Evolutionary conservation across 345 rosid species (phyloP).

Genomic region (Kernera saxatilis): DNA sequence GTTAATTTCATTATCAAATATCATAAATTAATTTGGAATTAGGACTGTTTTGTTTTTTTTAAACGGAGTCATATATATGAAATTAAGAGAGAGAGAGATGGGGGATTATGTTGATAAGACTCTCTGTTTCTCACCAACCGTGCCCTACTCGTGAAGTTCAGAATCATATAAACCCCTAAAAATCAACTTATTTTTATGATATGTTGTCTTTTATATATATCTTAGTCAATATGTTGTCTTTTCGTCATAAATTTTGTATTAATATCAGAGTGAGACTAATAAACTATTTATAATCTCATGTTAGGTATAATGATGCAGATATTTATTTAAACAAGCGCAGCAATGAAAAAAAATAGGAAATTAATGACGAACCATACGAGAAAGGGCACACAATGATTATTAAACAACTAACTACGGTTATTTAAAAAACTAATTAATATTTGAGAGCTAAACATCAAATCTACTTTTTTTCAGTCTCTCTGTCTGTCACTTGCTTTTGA

Average conservation of each 20-base stretch:
- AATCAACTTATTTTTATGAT: not conserved
- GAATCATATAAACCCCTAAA: constrained; percentile 1
- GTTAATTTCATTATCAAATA: not conserved
- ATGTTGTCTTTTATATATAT: not conserved
- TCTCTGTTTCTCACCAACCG: constrained; percentile 29
- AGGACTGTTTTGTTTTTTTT: not conserved
- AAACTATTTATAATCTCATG: not conserved
- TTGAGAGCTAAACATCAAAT: constrained; percentile 18
- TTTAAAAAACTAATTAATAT: not conserved
- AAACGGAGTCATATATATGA: not conserved
- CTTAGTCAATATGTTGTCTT: not conserved
- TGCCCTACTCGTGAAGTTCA: constrained; percentile 16
- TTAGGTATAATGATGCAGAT: not conserved
- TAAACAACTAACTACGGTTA: not conserved
- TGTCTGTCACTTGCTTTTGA: not conserved
- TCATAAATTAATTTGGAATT: not conserved
- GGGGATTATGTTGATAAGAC: constrained; percentile 10
- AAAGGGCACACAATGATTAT: not conserved
- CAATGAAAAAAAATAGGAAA: not conserved
- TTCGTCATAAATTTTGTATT: not conserved
- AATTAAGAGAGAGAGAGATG: not conserved
- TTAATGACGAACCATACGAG: not conserved
- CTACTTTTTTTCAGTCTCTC: not conserved
- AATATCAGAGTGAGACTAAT: not conserved
- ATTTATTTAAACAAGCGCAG: not conserved